phyloP scores from a whole-genome alignment of 1,284 basidiomycete species.

The Rhodotorula glutinis region DNA sequence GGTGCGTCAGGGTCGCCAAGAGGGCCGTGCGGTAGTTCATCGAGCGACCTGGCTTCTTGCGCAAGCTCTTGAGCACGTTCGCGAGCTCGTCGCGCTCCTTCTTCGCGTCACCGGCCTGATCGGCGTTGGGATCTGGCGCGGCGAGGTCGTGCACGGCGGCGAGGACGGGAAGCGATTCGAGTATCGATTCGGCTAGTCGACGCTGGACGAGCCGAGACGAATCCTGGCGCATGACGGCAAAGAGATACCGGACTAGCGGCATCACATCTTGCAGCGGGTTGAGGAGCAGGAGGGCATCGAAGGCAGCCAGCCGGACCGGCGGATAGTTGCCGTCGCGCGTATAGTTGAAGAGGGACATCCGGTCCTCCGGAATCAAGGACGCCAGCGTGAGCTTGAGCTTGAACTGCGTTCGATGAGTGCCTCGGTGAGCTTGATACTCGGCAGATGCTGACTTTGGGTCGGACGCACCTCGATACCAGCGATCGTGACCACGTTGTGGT shows the following conservation, averaged over 20 bases:
- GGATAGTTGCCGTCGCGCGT: constrained; percentile 94
- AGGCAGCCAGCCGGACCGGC: constrained; percentile 84
- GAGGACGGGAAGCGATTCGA: constrained; percentile 80
- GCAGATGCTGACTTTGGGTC: background rate
- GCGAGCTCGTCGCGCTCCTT: constrained; percentile 54
- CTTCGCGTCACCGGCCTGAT: constrained; percentile 18
- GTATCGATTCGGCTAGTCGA: constrained; percentile 78
- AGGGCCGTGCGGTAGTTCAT: constrained; percentile 72
- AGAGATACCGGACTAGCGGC: constrained; percentile 77
- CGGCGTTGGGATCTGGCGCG: constrained; percentile 35
- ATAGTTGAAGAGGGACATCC: constrained; percentile 77
- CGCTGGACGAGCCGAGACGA: constrained; percentile 76
- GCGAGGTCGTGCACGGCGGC: constrained; percentile 86
- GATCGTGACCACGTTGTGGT: constrained; percentile 88
- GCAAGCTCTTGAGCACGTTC: constrained; percentile 70
- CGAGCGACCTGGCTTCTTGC: constrained; percentile 82
- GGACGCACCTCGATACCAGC: constrained; percentile 75
- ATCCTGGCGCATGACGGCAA: constrained; percentile 84
- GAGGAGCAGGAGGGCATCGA: constrained; percentile 87
- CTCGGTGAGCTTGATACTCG: background rate
- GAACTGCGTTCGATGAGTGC: constrained; percentile 56
- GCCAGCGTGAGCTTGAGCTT: constrained; percentile 75
- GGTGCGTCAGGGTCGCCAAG: constrained; percentile 73
- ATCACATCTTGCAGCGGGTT: constrained; percentile 60
- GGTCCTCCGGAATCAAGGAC: constrained; percentile 75